Evolutionary conservation across 768 basidiomycete genomes (phyloP).

Genomic region (Roridomyces roridus): DNA sequence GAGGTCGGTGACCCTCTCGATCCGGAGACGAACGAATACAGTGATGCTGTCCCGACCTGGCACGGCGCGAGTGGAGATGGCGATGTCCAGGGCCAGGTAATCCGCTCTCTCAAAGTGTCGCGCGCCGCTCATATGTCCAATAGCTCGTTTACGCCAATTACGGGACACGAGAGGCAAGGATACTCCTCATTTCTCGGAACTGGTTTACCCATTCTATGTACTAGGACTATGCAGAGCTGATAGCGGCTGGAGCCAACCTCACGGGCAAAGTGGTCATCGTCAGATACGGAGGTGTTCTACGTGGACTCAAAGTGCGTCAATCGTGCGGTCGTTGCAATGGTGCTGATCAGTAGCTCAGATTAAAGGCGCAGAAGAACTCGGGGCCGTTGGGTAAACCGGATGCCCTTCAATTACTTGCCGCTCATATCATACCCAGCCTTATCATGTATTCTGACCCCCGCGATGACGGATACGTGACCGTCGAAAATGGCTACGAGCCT

Average conservation of each 20-base stretch:
- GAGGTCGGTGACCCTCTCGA: slow-evolving; percentile 78
- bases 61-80: slow-evolving; percentile 86
- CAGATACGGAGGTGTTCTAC: slow-evolving; percentile 79
- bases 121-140: background rate
- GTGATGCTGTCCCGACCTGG: slow-evolving; percentile 77
- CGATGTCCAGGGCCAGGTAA: slow-evolving; percentile 66
- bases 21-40: slow-evolving; percentile 70
- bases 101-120: background rate
- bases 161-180: slow-evolving; percentile 63
- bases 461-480: slow-evolving; percentile 83
- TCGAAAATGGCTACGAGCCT: slow-evolving; percentile 74
- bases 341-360: slow-evolving; percentile 51
- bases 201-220: background rate
- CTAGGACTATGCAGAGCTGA: slow-evolving; percentile 59
- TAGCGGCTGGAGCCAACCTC: slow-evolving; percentile 68
- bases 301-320: slow-evolving; percentile 80
- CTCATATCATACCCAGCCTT: slow-evolving; percentile 30
- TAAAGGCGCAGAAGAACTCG: slow-evolving; percentile 82
- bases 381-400: slow-evolving; percentile 64
- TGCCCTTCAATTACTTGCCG: background rate
- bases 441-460: slow-evolving; percentile 88
- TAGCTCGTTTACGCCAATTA: slow-evolving; percentile 79
- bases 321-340: background rate
- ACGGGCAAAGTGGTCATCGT: slow-evolving; percentile 79
- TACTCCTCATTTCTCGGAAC: background rate